Base-by-base conservation (phyloP, 768 basidiomycete genomes). In the Terana coerulea region DNA sequence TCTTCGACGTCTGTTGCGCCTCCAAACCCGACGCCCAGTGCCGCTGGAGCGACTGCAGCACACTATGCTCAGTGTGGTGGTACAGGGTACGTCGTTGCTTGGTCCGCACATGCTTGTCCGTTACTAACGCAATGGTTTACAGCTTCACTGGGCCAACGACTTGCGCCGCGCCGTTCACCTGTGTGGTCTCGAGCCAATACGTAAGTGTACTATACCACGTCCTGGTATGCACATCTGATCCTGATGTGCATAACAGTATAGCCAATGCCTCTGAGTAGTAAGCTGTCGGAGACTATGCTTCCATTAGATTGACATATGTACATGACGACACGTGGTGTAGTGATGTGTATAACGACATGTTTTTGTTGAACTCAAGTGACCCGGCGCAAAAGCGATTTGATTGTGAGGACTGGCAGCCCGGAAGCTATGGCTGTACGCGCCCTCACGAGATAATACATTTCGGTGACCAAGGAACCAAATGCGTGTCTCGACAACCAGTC, bases 61-160 rank as follows among this genome's bases (percentile, higher is more conserved):
- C 72, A 75, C 7, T 77, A 69, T 25, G 76, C 68, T 2, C 74
- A 75, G 30, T 75, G 74, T 34, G 74, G 74, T 35, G 74, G 74
- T n/a, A 46, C 55, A 24, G 64, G 59, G 69, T 71, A 52, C 49
- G 68, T n/a, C n/a, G n/a, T n/a, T n/a, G n/a, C n/a, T n/a, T n/a
- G n/a, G n/a, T n/a, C 60, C 14, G 26, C 5, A 9, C 2, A 25
- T 33, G 15, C 44, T 8, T 30, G 12, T 24, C 34, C 30, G 42
- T 12, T 3, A 17, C 26, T 19, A 9, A 22, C 25, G 29, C 47
- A 35, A 19, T 41, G 42, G 17, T 17, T 35, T 33, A 30, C 15
- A 62, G 62, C 37, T 75, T 67, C 55, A 65, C 67, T 15, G 73
- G 73, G 11, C 57, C 71, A 1, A 73, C 72, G 0, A 61, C 47